Evolutionary conservation across 257 asterid species (phyloP).

Genomic region (Nicotiana paniculata): DNA sequence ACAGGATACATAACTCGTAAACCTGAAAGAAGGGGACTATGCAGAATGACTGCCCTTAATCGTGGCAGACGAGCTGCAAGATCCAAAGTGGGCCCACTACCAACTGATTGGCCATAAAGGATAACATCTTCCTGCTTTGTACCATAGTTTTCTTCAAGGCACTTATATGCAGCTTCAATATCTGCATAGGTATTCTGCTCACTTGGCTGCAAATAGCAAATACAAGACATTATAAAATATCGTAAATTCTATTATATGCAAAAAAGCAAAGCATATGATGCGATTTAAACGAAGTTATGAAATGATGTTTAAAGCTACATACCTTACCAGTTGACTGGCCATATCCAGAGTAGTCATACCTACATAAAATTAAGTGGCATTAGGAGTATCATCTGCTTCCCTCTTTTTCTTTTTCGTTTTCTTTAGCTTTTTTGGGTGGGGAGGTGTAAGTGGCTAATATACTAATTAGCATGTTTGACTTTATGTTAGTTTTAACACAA

Average conservation of each 20-base stretch:
- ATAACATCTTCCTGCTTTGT: slow-evolving; percentile 40
- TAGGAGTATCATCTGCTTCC: slow-evolving; percentile 7
- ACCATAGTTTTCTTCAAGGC: slow-evolving; percentile 44
- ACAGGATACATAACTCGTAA: slow-evolving; percentile 43
- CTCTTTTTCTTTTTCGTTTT: background rate
- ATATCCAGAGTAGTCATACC: slow-evolving; percentile 93
- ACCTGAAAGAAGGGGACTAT: slow-evolving; percentile 43
- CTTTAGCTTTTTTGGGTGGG: background rate
- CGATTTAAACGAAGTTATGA: background rate
- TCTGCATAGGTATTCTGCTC: slow-evolving; percentile 46
- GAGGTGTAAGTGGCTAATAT: background rate
- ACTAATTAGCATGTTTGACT: background rate
- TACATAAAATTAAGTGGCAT: slow-evolving; percentile 31
- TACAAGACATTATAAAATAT: slow-evolving; percentile 7
- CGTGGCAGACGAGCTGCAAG: slow-evolving; percentile 36
- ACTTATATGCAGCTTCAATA: slow-evolving; percentile 41
- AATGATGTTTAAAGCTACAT: background rate
- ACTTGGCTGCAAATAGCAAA: slow-evolving; percentile 27
- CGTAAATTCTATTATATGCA: background rate
- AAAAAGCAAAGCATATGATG: background rate
- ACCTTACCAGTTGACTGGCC: slow-evolving; percentile 98
- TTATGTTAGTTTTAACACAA: background rate
- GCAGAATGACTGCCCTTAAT: slow-evolving; percentile 39
- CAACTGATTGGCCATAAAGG: slow-evolving; percentile 44
- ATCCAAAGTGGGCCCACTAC: slow-evolving; percentile 44